Evolutionary conservation across 345 rosid species (phyloP).

Genomic region (Pistacia integerrima): DNA sequence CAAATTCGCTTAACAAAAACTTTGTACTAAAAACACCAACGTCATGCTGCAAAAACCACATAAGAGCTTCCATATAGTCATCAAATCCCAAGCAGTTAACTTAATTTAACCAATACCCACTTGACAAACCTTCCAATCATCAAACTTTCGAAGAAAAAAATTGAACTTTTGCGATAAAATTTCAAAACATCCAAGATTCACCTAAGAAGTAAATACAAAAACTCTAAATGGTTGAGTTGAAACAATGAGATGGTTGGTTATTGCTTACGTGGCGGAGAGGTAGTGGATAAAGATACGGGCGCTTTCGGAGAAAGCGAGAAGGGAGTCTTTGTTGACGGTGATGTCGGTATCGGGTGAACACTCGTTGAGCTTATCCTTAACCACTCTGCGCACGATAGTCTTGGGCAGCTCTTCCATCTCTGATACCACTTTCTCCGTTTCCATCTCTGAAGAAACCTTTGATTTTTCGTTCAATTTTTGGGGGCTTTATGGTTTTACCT

Average conservation of each 20-base stretch:
- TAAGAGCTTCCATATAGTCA: neutral
- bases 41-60: neutral
- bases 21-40: neutral
- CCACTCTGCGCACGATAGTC: slow-evolving; percentile 86
- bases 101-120: neutral
- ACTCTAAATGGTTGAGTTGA: slow-evolving; percentile 17
- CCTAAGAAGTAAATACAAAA: neutral
- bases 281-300: slow-evolving; percentile 79
- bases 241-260: neutral
- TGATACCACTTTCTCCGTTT: slow-evolving; percentile 54
- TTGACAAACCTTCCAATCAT: neutral
- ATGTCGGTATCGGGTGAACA: slow-evolving; percentile 72
- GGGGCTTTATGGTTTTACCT: neutral
- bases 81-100: neutral
- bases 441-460: neutral
- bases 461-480: neutral
- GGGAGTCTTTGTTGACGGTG: slow-evolving; percentile 57
- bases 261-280: slow-evolving; percentile 65
- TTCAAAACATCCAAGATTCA: neutral
- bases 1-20: neutral
- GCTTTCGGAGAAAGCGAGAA: slow-evolving; percentile 67
- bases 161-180: neutral
- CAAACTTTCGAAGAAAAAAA: neutral
- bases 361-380: slow-evolving; percentile 76
- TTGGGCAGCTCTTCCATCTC: slow-evolving; percentile 80